A percentile compares a stretch with the other conserved stretches of the same genome.
Conservation (phyloP, 768 basidiomycete genomes). For the Trametes meyenii region DNA sequence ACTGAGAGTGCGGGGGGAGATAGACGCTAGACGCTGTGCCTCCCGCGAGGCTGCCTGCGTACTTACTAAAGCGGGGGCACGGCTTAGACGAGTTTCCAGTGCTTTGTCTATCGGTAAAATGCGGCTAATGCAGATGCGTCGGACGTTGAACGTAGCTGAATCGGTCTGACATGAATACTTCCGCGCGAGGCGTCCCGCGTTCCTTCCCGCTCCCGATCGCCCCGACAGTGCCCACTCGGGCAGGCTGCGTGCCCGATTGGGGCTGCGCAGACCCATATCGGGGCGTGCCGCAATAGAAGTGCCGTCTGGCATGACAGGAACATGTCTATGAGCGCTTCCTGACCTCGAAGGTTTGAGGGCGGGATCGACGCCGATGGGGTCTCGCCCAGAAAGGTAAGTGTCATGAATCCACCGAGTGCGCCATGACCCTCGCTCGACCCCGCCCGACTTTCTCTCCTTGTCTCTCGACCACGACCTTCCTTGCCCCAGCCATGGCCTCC, state of each 20-base stretch:
- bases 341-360: slow-evolving; percentile 7
- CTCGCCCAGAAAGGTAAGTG: slow-evolving; percentile 21
- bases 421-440: neutral
- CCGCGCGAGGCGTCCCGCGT: slow-evolving; percentile 3
- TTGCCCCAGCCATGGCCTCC: slow-evolving; percentile 3
- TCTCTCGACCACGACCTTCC: slow-evolving; percentile 11
- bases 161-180: slow-evolving; percentile 10
- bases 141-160: no score
- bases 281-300: slow-evolving; percentile 1
- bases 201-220: neutral
- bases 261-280: slow-evolving; percentile 7
- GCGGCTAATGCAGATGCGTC: slow-evolving; percentile 17
- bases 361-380: slow-evolving; percentile 19
- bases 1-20: neutral
- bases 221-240: neutral
- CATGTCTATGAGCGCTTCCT: slow-evolving; percentile 10
- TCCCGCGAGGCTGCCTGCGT: no score
- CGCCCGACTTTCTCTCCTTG: slow-evolving; percentile 4
- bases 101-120: slow-evolving; percentile 14
- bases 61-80: neutral
- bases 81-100: slow-evolving; percentile 7
- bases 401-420: slow-evolving; percentile 4
- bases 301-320: slow-evolving; percentile 13
- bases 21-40: neutral
- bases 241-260: slow-evolving; percentile 1